phyloP scores from a whole-genome alignment of 441 rosid species.

The Eruca vesicaria region DNA sequence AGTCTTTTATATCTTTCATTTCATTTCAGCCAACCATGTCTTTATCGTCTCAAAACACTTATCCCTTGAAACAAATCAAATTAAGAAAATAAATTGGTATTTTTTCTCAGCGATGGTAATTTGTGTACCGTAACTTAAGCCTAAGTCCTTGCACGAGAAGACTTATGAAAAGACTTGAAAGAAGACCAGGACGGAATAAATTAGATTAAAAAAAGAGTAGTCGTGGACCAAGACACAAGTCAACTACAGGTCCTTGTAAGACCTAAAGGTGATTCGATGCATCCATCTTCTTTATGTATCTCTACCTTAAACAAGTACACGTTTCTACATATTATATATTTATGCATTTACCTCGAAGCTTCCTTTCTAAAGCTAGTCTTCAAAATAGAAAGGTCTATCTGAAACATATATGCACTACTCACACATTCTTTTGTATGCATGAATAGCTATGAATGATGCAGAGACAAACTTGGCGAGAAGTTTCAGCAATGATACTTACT shows the following conservation, averaged over 20 bases:
- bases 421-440: conserved; percentile 3
- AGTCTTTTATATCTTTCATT: neutral
- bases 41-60: neutral
- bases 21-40: neutral
- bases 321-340: neutral
- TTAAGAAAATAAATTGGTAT: neutral
- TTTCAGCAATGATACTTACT: conserved; percentile 29
- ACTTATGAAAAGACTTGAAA: no score
- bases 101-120: no score
- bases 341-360: conserved; percentile 20
- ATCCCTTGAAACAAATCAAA: neutral
- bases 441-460: conserved; percentile 19
- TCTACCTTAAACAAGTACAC: conserved; percentile 7
- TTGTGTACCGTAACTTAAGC: conserved; percentile 19
- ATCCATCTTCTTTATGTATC: conserved; percentile 21
- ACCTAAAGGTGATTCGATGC: neutral
- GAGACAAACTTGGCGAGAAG: conserved; percentile 24
- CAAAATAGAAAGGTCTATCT: no score
- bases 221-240: conserved; percentile 37
- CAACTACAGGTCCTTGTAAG: conserved; percentile 33
- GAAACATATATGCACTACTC: conserved; percentile 4
- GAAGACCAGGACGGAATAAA: neutral
- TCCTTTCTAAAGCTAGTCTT: conserved; percentile 14
- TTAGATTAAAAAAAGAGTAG: neutral
- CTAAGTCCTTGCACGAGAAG: conserved; percentile 13